A percentile compares a stretch with the other conserved stretches of the same genome.
Conservation (phyloP, 805 yeast species). For the Scheffersomyces stipitis region DNA sequence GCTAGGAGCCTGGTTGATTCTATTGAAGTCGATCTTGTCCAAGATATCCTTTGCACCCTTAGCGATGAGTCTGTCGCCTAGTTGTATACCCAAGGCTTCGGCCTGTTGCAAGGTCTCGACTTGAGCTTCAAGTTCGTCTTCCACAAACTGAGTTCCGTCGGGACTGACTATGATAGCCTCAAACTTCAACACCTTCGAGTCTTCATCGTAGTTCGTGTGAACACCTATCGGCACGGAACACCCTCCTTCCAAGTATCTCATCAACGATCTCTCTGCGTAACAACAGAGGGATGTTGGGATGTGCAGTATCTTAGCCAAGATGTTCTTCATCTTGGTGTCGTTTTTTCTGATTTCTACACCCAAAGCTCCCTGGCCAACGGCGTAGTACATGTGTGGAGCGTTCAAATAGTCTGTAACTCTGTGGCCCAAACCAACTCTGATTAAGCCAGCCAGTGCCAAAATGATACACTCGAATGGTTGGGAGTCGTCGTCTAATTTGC, state of each 20-base stretch:
- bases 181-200: constrained; percentile 47
- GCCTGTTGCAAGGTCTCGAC: constrained; percentile 60
- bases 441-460: constrained; percentile 89
- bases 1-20: constrained; percentile 45
- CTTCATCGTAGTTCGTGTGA: constrained; percentile 51
- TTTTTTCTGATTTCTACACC: constrained; percentile 84
- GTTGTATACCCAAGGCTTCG: constrained; percentile 60
- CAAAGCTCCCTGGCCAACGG: constrained; percentile 98
- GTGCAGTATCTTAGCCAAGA: constrained; percentile 68
- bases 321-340: constrained; percentile 56
- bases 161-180: constrained; percentile 80
- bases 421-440: constrained; percentile 66
- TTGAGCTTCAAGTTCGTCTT: constrained; percentile 43
- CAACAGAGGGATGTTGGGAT: constrained; percentile 69
- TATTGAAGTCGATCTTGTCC: constrained; percentile 73
- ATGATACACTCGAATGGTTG: constrained; percentile 71
- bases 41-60: constrained; percentile 84
- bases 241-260: constrained; percentile 93
- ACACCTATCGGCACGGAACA: constrained; percentile 98
- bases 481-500: constrained; percentile 72
- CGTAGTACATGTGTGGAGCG: constrained; percentile 83
- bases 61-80: constrained; percentile 66
- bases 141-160: constrained; percentile 73
- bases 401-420: constrained; percentile 74
- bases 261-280: constrained; percentile 80